Conservation (phyloP, 257 asterid species). For the Schizonepeta tenuifolia region DNA sequence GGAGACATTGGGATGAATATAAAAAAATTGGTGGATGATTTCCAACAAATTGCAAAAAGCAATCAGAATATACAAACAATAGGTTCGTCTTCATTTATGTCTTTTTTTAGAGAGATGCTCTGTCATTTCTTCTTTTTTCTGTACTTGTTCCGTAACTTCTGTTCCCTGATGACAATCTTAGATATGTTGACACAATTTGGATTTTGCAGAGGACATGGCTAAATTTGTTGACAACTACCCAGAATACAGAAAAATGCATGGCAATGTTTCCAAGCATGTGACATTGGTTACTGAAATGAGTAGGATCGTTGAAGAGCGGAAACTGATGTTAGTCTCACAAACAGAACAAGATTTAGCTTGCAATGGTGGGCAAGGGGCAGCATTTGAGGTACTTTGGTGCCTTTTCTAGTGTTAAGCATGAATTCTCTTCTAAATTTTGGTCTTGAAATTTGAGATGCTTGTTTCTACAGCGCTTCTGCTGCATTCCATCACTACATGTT, state of each 20-base stretch:
- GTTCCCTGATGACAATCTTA: conserved; percentile 21
- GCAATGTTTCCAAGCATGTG: conserved; percentile 98
- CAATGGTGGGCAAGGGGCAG: conserved; percentile 99
- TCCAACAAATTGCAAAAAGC: conserved; percentile 91
- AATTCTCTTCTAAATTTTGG: conserved; percentile 2
- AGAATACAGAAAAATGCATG: conserved; percentile 92
- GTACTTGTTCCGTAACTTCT: conserved; percentile 23
- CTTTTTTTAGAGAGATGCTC: conserved; percentile 13
- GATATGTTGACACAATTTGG: conserved; percentile 28
- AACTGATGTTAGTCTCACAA: conserved; percentile 94
- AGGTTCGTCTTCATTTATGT: conserved; percentile 60
- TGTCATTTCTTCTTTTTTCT: conserved; percentile 11
- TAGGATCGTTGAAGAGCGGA: conserved; percentile 92
- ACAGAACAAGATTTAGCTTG: conserved; percentile 98
- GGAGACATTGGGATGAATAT: conserved; percentile 99
- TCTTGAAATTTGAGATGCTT: conserved; percentile 29
- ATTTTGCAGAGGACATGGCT: conserved; percentile 95
- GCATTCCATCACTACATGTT: not conserved
- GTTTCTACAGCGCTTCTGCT: not conserved
- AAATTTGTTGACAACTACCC: conserved; percentile 98
- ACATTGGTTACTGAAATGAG: conserved; percentile 97
- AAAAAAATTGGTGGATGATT: conserved; percentile 92
- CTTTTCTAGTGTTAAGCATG: conserved; percentile 24
- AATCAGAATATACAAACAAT: conserved; percentile 97
- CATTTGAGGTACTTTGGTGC: conserved; percentile 76